Conservation (phyloP, 371 early-diverging fungal genomes). For the Fennellomyces sp. region DNA sequence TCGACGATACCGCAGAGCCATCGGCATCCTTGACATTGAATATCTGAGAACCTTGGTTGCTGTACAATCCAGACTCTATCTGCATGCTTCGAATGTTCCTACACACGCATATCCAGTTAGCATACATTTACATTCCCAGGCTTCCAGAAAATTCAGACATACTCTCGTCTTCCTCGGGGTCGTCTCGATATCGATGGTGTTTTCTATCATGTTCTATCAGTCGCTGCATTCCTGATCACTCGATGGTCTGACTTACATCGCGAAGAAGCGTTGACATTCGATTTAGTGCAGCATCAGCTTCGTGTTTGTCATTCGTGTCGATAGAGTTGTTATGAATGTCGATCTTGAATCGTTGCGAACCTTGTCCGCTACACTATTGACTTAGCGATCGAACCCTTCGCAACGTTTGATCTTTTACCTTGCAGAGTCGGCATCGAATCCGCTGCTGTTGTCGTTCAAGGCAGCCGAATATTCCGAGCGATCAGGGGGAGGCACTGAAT, state of each 20-base stretch:
- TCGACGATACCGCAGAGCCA: conserved; percentile 8
- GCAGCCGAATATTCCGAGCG: conserved; percentile 33
- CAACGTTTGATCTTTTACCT: neutral
- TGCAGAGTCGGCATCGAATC: conserved; percentile 11
- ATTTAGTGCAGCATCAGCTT: conserved; percentile 20
- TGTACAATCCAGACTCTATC: conserved; percentile 1
- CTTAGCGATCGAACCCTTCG: too few species aligned
- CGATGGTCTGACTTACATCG: conserved; percentile 16
- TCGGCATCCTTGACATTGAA: conserved; percentile 1
- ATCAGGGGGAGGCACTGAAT: conserved; percentile 44
- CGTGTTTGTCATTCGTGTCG: conserved; percentile 11
- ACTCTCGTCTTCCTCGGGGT: conserved; percentile 46
- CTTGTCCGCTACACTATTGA: neutral
- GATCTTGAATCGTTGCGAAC: conserved; percentile 18
- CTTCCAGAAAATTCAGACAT: too few species aligned
- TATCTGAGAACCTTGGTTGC: neutral
- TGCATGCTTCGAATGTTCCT: conserved; percentile 20
- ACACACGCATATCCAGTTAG: neutral
- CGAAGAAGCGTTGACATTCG: conserved; percentile 21
- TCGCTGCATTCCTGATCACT: neutral
- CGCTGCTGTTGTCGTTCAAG: neutral
- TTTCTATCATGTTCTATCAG: conserved; percentile 3
- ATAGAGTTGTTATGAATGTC: conserved; percentile 20
- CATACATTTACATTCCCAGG: neutral
- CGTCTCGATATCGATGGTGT: conserved; percentile 27